Evolutionary conservation across 805 yeast genomes (phyloP), one percentile per base, ranked within the genome.

Genomic region (Saccharomycopsis sp.): DNA sequence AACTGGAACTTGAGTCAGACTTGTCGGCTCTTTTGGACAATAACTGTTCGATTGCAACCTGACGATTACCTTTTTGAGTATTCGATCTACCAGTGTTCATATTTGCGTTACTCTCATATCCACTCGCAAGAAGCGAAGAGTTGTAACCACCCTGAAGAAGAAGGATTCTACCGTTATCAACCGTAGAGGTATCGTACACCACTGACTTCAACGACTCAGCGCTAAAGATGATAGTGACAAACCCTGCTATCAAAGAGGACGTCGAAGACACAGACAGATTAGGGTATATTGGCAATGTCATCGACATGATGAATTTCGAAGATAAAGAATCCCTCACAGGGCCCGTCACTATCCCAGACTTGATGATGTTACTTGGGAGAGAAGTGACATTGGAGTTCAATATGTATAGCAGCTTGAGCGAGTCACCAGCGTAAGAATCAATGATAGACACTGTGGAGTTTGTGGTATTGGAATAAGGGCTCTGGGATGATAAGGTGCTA

Each of bases 221-320:
- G 36, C 64, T 59, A 58, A 73, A 59, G 1, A 73, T 58, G 12
- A 83, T 72, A 0, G 92, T 71, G 30, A 86, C 51, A 56, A 75
- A 87, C 0, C 95, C 95, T 2, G 77, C 69, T 5, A 83, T 63
- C 17, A 71, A 67, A 4, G 80, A 76, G 12, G 67, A 63, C n/a
- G 67, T 60, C 17, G 79, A 60, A 32, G 78, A 60, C 17, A 83
- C 78, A 2, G 94, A 79, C n/a, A 78, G 68, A 50, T 81, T 80
- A 13, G 85, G 72, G 51, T 68, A 78, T 2, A 87, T 70, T 0
- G 95, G 92, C 4, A 85, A 50, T 0, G 95, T 81, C 60, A 87
- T 62, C 0, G 95, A 84, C 69, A 84, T 63, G 49, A 75, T 69
- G 51, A 70, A 79, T 1, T 65, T 44, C 17, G 25, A 30, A 1